Conservation (phyloP, 768 basidiomycete species). For the Suillus paluster region DNA sequence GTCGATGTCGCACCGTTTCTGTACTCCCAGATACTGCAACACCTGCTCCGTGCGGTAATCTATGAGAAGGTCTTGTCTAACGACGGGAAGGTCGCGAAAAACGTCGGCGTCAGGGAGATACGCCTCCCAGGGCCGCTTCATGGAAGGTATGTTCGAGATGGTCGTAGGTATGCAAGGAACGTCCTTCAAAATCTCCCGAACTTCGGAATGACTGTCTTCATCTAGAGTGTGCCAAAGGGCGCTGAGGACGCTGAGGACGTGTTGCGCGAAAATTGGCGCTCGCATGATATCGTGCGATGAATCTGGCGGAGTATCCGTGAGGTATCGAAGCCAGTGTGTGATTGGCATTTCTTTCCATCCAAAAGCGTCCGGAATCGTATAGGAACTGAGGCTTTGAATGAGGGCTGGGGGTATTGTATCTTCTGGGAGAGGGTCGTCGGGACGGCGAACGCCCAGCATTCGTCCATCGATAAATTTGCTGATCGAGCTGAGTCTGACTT, state of each 20-base stretch:
- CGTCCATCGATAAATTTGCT: slow-evolving; percentile 68
- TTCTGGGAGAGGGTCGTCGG: slow-evolving; percentile 77
- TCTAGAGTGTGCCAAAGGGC: neutral
- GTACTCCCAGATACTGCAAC: slow-evolving; percentile 1
- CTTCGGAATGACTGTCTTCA: neutral
- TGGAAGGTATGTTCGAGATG: neutral
- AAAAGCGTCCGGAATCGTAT: slow-evolving; percentile 61
- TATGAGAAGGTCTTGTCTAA: slow-evolving; percentile 33
- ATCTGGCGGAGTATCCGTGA: slow-evolving; percentile 50
- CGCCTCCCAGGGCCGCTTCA: slow-evolving; percentile 57
- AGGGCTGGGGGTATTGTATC: slow-evolving; percentile 51
- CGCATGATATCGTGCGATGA: slow-evolving; percentile 60
- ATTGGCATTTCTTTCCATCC: slow-evolving; percentile 38
- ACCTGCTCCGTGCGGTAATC: neutral
- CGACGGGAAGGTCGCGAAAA: slow-evolving; percentile 83
- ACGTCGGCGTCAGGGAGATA: slow-evolving; percentile 87
- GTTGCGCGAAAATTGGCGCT: slow-evolving; percentile 77
- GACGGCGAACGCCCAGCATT: slow-evolving; percentile 49
- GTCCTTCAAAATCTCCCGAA: slow-evolving; percentile 41
- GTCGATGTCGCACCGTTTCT: neutral
- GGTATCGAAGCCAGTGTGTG: slow-evolving; percentile 69
- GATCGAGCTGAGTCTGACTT: slow-evolving; percentile 62
- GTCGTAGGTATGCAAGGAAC: slow-evolving; percentile 75
- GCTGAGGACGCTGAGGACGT: slow-evolving; percentile 51
- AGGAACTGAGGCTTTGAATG: slow-evolving; percentile 36